These are phyloP conservation scores for Aspergillus pseudonomiae DNA, from an alignment of 2,329 filamentous ascomycete species.

Conservation along the genomic window DNA sequence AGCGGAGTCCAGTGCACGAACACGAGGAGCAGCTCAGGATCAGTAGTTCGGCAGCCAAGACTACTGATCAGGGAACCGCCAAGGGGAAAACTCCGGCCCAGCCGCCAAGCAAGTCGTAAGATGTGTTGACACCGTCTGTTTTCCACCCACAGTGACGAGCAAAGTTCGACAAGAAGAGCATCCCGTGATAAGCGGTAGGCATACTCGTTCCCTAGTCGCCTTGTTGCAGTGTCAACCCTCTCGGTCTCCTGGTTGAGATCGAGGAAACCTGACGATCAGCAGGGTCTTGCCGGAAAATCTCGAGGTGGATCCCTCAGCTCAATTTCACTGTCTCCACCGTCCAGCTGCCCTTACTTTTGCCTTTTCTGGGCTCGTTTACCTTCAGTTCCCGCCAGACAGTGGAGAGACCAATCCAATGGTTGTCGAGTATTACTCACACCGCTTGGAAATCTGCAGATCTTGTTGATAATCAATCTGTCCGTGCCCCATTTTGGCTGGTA, in stretches of 20 bases:
- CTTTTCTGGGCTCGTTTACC: not conserved
- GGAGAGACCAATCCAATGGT: not conserved
- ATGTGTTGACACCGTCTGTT: not conserved
- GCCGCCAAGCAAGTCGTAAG: not conserved
- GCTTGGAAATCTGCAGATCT: not conserved
- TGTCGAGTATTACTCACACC: not conserved
- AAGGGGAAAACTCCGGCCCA: not conserved
- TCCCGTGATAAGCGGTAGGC: not conserved
- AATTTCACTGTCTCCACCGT: not conserved
- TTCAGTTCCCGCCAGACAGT: not conserved
- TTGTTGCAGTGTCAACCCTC: not conserved
- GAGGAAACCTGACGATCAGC: not conserved
- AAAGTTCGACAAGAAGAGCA: not conserved
- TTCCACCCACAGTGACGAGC: not conserved
- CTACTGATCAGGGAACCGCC: not conserved
- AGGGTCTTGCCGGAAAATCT: not conserved
- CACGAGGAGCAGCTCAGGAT: not conserved
- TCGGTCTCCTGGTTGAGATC: not conserved
- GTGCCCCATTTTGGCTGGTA: not conserved
- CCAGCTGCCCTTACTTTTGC: not conserved
- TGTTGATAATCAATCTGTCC: not conserved
- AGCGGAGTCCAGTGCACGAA: not conserved
- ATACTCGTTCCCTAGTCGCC: not conserved
- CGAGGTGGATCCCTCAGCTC: not conserved
- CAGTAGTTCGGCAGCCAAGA: not conserved